Conservation (phyloP, 2,329 filamentous ascomycete genomes). For the Biscogniauxia marginata region DNA sequence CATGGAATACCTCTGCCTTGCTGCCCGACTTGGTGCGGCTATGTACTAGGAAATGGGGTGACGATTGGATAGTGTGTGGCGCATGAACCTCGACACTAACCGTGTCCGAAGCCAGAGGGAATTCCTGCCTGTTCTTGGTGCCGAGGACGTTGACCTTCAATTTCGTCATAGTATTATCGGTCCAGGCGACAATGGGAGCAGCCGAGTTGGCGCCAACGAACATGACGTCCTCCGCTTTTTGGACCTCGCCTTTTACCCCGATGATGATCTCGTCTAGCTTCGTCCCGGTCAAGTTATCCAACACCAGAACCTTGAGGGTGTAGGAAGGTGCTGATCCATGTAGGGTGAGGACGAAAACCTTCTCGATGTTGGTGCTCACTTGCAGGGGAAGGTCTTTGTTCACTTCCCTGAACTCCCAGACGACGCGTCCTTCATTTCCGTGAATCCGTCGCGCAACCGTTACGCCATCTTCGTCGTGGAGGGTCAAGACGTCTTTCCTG, state of each 20-base stretch:
- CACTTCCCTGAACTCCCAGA: conserved; percentile 75
- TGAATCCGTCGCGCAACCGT: conserved; percentile 69
- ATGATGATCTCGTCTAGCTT: conserved; percentile 70
- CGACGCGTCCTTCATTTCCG: conserved; percentile 67
- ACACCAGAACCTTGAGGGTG: conserved; percentile 70
- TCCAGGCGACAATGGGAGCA: conserved; percentile 74
- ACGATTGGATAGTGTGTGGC: conserved; percentile 67
- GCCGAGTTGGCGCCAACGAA: conserved; percentile 76
- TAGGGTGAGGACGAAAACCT: conserved; percentile 75
- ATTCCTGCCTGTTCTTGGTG: conserved; percentile 54
- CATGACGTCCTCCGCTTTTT: conserved; percentile 62
- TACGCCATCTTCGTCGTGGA: conserved; percentile 59
- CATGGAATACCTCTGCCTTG: conserved; percentile 83
- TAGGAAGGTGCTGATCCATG: conserved; percentile 69
- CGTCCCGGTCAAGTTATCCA: conserved; percentile 72
- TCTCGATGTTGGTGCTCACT: conserved; percentile 65
- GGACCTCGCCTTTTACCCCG: conserved; percentile 72
- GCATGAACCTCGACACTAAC: conserved; percentile 66
- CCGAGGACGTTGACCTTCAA: conserved; percentile 72
- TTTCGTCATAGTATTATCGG: conserved; percentile 59
- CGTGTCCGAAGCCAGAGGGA: conserved; percentile 48
- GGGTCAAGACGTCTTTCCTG: conserved; percentile 67
- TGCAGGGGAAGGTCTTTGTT: conserved; percentile 73
- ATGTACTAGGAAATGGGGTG: conserved; percentile 83
- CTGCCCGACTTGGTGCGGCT: conserved; percentile 68